Evolutionary conservation across 768 basidiomycete species (phyloP).

Genomic region (Amanita polypyramis): DNA sequence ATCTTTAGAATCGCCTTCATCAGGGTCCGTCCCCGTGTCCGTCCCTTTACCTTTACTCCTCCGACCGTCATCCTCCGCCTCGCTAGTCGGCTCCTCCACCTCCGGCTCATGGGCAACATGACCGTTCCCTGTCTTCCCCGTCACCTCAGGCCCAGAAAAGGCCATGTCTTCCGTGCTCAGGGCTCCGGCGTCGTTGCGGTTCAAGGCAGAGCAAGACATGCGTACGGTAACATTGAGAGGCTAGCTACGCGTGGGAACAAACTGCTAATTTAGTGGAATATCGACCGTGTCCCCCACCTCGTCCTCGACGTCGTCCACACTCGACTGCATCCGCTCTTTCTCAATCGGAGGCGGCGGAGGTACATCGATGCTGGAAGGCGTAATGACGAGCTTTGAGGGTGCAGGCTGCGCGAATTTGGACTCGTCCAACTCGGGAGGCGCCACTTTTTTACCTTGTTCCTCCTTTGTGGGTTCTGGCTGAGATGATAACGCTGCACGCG

Average conservation of each 20-base stretch:
- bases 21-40: not conserved
- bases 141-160: not conserved
- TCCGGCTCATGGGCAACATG: not conserved
- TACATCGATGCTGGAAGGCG: slow-evolving; percentile 61
- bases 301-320: slow-evolving; percentile 51
- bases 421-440: slow-evolving; percentile 7
- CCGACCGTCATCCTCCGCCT: slow-evolving; percentile 8
- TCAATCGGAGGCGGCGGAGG: slow-evolving; percentile 74
- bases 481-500: slow-evolving; percentile 15
- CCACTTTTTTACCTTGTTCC: not conserved
- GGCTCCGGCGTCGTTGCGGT: not conserved
- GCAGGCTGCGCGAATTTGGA: slow-evolving; percentile 5
- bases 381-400: slow-evolving; percentile 24
- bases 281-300: slow-evolving; percentile 76
- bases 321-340: slow-evolving; percentile 42
- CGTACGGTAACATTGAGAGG: slow-evolving; percentile 1
- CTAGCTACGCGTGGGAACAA: not conserved
- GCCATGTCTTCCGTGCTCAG: not conserved
- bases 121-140: not conserved
- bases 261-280: slow-evolving; percentile 39
- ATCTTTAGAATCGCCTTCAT: not conserved
- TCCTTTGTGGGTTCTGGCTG: slow-evolving; percentile 6
- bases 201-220: slow-evolving; percentile 4
- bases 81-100: not conserved
- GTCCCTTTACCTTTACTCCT: slow-evolving; percentile 12